Evolutionary conservation across 768 basidiomycete species (phyloP).

Genomic region (Boletus fagicola): DNA sequence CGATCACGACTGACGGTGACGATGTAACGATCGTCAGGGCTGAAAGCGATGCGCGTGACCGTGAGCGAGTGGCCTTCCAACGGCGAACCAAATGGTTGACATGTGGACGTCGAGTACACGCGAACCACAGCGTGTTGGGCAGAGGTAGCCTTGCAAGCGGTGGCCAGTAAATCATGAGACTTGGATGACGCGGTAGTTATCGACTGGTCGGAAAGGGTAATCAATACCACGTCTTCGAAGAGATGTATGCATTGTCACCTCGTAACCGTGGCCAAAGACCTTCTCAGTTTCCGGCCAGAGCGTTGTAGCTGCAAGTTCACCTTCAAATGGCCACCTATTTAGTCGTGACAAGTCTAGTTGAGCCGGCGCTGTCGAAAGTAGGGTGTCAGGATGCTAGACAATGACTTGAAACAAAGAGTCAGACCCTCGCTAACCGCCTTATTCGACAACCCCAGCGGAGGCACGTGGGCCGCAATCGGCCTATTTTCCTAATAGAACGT

Average conservation of each 20-base stretch:
- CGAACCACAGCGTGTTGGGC: constrained; percentile 89
- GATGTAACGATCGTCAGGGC: constrained; percentile 74
- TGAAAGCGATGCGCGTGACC: constrained; percentile 88
- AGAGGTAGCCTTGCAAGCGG: constrained; percentile 86
- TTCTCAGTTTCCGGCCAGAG: constrained; percentile 98
- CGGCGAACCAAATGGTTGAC: constrained; percentile 67
- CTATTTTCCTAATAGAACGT: constrained; percentile 46
- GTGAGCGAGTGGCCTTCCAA: constrained; percentile 85
- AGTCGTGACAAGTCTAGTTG: constrained; percentile 15
- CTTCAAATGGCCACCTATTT: constrained; percentile 73
- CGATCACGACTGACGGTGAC: constrained; percentile 90
- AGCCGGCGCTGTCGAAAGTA: constrained; percentile 13
- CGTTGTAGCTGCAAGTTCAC: constrained; percentile 81
- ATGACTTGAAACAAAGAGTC: not conserved
- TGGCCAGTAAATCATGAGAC: constrained; percentile 69
- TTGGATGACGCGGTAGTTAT: constrained; percentile 78
- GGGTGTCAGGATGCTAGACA: not conserved
- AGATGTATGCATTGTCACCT: constrained; percentile 46
- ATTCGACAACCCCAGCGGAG: constrained; percentile 92
- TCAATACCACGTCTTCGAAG: not conserved
- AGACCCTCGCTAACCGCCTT: constrained; percentile 78
- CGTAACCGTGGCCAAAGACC: constrained; percentile 96
- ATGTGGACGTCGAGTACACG: constrained; percentile 70
- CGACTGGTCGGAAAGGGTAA: constrained; percentile 46
- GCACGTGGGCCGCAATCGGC: constrained; percentile 82